These are phyloP conservation scores for Eleusine coracana DNA, from an alignment of 176 grass and related monocot genomes.

Conservation along the genomic window DNA sequence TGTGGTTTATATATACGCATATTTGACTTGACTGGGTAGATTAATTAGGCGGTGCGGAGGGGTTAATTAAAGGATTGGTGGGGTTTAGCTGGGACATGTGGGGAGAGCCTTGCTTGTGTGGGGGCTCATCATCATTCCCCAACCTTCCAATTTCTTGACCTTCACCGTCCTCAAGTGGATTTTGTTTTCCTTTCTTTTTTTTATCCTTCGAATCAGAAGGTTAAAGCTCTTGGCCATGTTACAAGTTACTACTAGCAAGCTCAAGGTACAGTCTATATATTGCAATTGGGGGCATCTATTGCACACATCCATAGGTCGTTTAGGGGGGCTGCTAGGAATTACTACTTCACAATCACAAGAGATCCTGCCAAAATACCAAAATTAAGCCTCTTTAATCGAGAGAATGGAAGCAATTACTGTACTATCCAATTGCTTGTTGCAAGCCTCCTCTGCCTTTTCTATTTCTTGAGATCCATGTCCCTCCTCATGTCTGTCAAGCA, in stretches of 20 bases:
- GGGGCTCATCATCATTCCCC: conserved; percentile 16
- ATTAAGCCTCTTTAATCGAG: too few species aligned
- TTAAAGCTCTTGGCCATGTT: neutral
- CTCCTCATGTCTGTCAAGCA: too few species aligned
- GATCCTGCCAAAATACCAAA: too few species aligned
- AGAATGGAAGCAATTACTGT: too few species aligned
- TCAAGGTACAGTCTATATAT: neutral
- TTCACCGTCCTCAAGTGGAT: conserved; percentile 28
- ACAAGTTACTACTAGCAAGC: neutral
- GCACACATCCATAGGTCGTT: neutral
- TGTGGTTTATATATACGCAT: conserved; percentile 19
- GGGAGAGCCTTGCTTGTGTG: neutral
- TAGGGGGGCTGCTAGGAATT: too few species aligned
- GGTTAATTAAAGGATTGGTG: conserved; percentile 6
- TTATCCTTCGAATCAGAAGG: neutral
- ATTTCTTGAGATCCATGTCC: too few species aligned
- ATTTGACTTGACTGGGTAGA: conserved; percentile 3
- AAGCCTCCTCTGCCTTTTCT: too few species aligned
- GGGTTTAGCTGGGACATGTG: conserved; percentile 44
- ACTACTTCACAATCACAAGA: too few species aligned
- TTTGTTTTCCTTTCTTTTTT: neutral
- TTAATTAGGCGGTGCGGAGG: neutral
- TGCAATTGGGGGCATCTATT: too few species aligned
- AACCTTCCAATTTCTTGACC: conserved; percentile 20
- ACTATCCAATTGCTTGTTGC: too few species aligned